These are phyloP conservation scores for Starmera dryadoides DNA, from an alignment of 805 yeast genomes.

Conservation along the genomic window DNA sequence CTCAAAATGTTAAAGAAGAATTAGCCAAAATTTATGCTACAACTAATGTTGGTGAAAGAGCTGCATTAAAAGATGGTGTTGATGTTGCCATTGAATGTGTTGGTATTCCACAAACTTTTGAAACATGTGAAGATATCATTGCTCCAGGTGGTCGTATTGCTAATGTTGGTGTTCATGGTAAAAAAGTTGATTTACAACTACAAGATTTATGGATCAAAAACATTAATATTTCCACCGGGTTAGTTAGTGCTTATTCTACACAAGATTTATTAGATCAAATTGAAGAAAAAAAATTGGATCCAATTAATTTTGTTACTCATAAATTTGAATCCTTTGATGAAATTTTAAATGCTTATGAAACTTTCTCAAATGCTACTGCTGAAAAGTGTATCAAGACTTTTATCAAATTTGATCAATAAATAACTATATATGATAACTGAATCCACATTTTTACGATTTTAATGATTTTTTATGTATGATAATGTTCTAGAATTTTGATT, in stretches of 20 bases:
- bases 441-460: neutral
- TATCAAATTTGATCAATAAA: slow-evolving; percentile 9
- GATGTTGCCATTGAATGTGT: slow-evolving; percentile 62
- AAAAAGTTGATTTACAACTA: slow-evolving; percentile 31
- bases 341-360: slow-evolving; percentile 53
- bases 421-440: neutral
- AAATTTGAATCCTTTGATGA: slow-evolving; percentile 43
- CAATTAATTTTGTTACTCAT: slow-evolving; percentile 49
- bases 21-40: slow-evolving; percentile 24
- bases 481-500: no score
- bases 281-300: slow-evolving; percentile 28
- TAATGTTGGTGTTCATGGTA: slow-evolving; percentile 53
- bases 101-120: slow-evolving; percentile 56
- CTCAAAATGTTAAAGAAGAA: slow-evolving; percentile 32
- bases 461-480: neutral
- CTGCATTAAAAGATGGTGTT: slow-evolving; percentile 36
- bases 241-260: slow-evolving; percentile 41
- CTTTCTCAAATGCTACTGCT: slow-evolving; percentile 45
- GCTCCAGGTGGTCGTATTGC: slow-evolving; percentile 58
- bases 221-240: slow-evolving; percentile 37
- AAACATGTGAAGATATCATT: slow-evolving; percentile 47
- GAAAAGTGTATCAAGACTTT: slow-evolving; percentile 48
- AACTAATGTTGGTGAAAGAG: slow-evolving; percentile 15
- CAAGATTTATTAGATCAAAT: slow-evolving; percentile 29
- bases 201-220: slow-evolving; percentile 41